phyloP scores from a whole-genome alignment of 1,284 basidiomycete genomes.

The Hymenochaete sp. region DNA sequence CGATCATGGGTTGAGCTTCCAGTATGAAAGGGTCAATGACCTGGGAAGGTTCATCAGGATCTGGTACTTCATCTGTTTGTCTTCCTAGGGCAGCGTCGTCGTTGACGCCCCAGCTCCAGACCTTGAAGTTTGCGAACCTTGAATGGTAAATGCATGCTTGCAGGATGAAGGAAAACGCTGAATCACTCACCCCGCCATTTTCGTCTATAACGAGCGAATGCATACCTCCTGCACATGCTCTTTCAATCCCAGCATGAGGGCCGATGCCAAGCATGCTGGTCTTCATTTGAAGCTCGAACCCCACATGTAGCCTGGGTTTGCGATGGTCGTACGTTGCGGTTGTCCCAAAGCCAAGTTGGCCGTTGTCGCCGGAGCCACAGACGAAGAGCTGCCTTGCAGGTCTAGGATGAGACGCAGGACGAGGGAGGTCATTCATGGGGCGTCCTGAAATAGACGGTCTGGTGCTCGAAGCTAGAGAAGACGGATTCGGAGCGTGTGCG shows the following conservation, averaged over 20 bases:
- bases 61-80: constrained; percentile 32
- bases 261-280: constrained; percentile 23
- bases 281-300: constrained; percentile 22
- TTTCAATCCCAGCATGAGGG: constrained; percentile 31
- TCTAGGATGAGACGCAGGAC: constrained; percentile 19
- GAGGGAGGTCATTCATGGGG: constrained; percentile 20
- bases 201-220: constrained; percentile 42
- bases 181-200: constrained; percentile 33
- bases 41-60: constrained; percentile 28
- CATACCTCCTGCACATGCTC: constrained; percentile 40
- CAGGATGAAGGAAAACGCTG: background rate
- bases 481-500: no score
- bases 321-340: constrained; percentile 31
- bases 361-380: constrained; percentile 39
- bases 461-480: no score
- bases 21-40: constrained; percentile 38
- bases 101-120: constrained; percentile 49
- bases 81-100: constrained; percentile 50
- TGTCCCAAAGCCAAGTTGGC: constrained; percentile 38
- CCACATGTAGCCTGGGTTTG: constrained; percentile 33
- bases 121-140: constrained; percentile 22
- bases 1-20: constrained; percentile 40
- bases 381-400: constrained; percentile 31
- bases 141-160: background rate
- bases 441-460: background rate